These are phyloP conservation scores for Phytophthora ohioensis DNA, from an alignment of 352 stramenopile genomes.

Conservation along the genomic window DNA sequence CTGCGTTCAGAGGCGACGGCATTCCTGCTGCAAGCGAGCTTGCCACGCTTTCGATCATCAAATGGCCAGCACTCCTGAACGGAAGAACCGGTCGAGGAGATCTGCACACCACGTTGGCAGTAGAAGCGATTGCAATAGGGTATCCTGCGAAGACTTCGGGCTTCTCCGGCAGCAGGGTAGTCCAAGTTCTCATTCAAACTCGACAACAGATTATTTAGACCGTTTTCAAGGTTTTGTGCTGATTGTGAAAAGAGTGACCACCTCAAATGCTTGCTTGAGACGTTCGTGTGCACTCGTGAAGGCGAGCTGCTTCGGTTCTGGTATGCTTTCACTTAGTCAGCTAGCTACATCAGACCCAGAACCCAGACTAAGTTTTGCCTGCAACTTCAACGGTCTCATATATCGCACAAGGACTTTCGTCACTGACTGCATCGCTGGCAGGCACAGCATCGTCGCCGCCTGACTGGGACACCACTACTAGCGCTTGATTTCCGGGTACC, in stretches of 20 bases:
- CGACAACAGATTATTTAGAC: too few relatives aligned
- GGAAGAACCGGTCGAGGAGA: conserved; percentile 1
- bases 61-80: conserved; percentile 7
- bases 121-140: background rate
- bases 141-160: background rate
- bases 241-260: too few relatives aligned
- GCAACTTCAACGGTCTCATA: conserved; percentile 8
- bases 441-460: background rate
- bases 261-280: too few relatives aligned
- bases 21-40: background rate
- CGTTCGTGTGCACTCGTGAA: too few relatives aligned
- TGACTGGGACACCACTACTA: conserved; percentile 11
- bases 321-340: conserved; percentile 2
- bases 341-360: conserved; percentile 5
- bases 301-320: too few relatives aligned
- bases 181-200: too few relatives aligned
- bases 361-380: background rate
- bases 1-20: conserved; percentile 4
- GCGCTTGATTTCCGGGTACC: conserved; percentile 17
- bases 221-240: too few relatives aligned
- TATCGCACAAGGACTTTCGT: background rate
- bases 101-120: conserved; percentile 1
- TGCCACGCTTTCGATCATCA: conserved; percentile 19
- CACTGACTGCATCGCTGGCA: background rate
- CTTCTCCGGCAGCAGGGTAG: background rate